A percentile compares a stretch with the other conserved stretches of the same genome.
Conservation (phyloP, 2,329 filamentous ascomycete species). For the Cladosporium sp. region DNA sequence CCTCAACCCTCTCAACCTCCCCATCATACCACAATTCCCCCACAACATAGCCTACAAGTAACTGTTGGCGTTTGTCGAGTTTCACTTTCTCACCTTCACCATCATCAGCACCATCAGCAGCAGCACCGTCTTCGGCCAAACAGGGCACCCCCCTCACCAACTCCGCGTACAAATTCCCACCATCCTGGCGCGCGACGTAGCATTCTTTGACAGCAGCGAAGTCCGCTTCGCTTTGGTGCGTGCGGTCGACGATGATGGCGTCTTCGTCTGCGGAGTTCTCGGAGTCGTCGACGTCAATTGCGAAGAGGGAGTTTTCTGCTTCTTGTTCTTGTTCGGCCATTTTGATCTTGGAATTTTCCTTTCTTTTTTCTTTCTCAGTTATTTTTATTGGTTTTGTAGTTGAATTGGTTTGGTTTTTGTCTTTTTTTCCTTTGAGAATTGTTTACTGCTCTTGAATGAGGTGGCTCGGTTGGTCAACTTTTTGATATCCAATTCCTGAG, state of each 20-base stretch:
- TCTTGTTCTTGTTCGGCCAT: background rate
- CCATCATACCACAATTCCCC: conserved; percentile 51
- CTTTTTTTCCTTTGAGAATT: background rate
- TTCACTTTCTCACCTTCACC: conserved; percentile 14
- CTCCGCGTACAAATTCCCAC: conserved; percentile 23
- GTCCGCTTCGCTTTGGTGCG: conserved; percentile 29
- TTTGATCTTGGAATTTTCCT: background rate
- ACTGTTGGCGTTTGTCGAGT: conserved; percentile 27
- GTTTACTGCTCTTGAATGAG: background rate
- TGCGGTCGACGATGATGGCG: conserved; percentile 22
- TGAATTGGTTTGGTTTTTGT: background rate
- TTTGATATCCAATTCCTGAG: background rate
- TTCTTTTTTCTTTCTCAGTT: background rate
- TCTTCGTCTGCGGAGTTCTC: conserved; percentile 27
- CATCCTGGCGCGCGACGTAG: conserved; percentile 29
- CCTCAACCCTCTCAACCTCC: background rate
- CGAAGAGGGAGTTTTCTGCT: conserved; percentile 17
- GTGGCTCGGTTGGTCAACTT: background rate
- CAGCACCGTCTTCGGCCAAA: conserved; percentile 7
- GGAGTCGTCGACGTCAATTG: conserved; percentile 31
- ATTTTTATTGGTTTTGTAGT: background rate
- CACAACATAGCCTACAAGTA: conserved; percentile 48
- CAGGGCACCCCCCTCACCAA: conserved; percentile 19
- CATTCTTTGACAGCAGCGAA: conserved; percentile 27
- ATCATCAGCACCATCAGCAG: background rate